Base-by-base conservation (phyloP, 1,139 yeast genomes). In the Kurtzmaniella natalensis region DNA sequence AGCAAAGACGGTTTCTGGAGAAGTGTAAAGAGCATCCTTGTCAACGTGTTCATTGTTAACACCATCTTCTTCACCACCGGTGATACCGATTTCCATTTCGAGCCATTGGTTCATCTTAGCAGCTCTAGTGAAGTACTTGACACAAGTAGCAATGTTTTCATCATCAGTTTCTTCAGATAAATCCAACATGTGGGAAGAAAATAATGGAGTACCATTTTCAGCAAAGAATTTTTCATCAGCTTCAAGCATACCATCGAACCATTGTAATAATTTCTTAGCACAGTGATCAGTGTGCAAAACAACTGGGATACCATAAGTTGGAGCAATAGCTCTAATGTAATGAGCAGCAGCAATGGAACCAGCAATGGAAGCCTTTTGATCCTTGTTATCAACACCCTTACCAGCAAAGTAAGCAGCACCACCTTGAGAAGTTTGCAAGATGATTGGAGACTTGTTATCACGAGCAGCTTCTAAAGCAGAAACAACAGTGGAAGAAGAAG, bases 41-140 rank as follows among this genome's bases (percentile, higher is more conserved):
- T 80, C 79, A 49, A 86, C 96, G 65, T 80, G 76, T 70, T 89
- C 94, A 78, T 92, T 94, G 82, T 92, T 94, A 57, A 94, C 98
- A 81, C 99, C 99, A 63, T 92, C 99, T 74, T 92, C 98, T 76
- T 92, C 98, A 82, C 98, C 98, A 73, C 98, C 97, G 62, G 98
- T 94, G 79, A 92, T 92, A 80, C 98, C 99, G 63, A 92, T 92
- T 78, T 92, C 99, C 98, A 92, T 94, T 78, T 92, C 99, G 64
- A 92, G 81, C 92, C 94, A 92, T 76, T 92, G 97, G 74, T 78
- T 76, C 80, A 89, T 77, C 72, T 86, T 88, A 64, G 94, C 73
- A 80, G 87, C 88, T 71, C 95, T 87, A 65, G 75, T 75, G 72
- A 94, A 92, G 80, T 94, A 94, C 74, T 87, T 83, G 67, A 70